phyloP scores from a whole-genome alignment of 345 rosid genomes.

The Boechera stricta region DNA sequence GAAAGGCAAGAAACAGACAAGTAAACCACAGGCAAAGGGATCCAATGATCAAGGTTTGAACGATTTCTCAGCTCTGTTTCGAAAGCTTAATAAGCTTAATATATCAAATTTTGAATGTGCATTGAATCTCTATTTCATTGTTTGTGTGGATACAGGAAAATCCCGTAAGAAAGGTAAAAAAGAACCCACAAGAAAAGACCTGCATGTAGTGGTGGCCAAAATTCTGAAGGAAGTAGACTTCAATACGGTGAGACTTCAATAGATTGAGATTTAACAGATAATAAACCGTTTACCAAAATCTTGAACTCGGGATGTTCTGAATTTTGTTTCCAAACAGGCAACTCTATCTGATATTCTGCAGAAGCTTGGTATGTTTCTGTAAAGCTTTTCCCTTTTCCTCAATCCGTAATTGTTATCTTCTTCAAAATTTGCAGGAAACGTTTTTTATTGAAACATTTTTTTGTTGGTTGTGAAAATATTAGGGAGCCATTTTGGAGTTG shows the following conservation, averaged over 20 bases:
- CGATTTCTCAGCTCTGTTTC: constrained; percentile 6
- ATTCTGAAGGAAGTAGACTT: constrained; percentile 96
- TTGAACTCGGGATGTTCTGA: not conserved
- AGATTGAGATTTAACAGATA: constrained; percentile 17
- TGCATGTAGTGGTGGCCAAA: constrained; percentile 75
- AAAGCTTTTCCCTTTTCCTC: not conserved
- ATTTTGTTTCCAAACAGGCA: constrained; percentile 64
- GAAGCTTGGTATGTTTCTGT: constrained; percentile 63
- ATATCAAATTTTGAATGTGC: not conserved
- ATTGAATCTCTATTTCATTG: constrained; percentile 4
- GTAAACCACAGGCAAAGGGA: constrained; percentile 56
- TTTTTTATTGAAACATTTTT: not conserved
- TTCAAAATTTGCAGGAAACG: constrained; percentile 3
- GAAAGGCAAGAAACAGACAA: constrained; percentile 59
- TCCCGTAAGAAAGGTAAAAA: constrained; percentile 58
- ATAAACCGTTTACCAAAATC: constrained; percentile 3
- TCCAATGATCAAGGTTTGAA: constrained; percentile 70
- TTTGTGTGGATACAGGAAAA: constrained; percentile 60
- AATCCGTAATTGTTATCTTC: not conserved
- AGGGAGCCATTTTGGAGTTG: constrained; percentile 83
- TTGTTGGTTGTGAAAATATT: constrained; percentile 25
- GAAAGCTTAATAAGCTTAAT: constrained; percentile 19
- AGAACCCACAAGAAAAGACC: constrained; percentile 80
- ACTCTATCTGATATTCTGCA: constrained; percentile 90
- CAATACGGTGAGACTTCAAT: constrained; percentile 67